Percentiles rank a stretch among this genome's conserved stretches.
These are phyloP conservation scores for Halophytophthora polymorphica DNA, from an alignment of 352 stramenopile species.

Conservation along the genomic window DNA sequence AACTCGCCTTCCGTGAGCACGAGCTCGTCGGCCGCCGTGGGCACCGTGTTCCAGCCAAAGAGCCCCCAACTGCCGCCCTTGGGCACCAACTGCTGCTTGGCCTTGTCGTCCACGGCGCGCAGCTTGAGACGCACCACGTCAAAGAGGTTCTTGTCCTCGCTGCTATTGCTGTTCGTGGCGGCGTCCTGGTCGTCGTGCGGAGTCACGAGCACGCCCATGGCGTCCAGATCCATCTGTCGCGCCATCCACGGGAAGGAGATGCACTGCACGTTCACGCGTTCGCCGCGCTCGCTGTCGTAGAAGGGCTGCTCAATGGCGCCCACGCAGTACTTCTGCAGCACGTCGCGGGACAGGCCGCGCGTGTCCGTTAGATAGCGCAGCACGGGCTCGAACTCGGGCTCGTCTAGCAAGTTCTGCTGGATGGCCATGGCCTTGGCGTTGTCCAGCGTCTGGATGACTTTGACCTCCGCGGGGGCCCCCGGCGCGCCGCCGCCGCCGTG, in stretches of 20 bases:
- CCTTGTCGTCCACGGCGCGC: slow-evolving; percentile 82
- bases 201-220: slow-evolving; percentile 69
- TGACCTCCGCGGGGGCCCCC: slow-evolving; percentile 26
- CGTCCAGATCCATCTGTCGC: slow-evolving; percentile 68
- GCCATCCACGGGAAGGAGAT: slow-evolving; percentile 97
- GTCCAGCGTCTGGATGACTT: slow-evolving; percentile 76
- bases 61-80: slow-evolving; percentile 96
- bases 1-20: slow-evolving; percentile 98
- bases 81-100: slow-evolving; percentile 82
- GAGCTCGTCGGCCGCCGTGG: slow-evolving; percentile 80
- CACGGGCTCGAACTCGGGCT: slow-evolving; percentile 56
- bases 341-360: slow-evolving; percentile 62
- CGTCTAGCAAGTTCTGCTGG: slow-evolving; percentile 75
- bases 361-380: slow-evolving; percentile 70
- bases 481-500: slow-evolving; percentile 22
- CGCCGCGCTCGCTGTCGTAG: slow-evolving; percentile 43
- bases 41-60: slow-evolving; percentile 99
- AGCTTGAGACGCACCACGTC: slow-evolving; percentile 84
- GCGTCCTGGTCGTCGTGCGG: slow-evolving; percentile 38
- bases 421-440: slow-evolving; percentile 84
- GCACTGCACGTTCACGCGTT: slow-evolving; percentile 68
- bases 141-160: slow-evolving; percentile 73
- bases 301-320: slow-evolving; percentile 88
- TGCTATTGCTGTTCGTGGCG: slow-evolving; percentile 4
- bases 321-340: slow-evolving; percentile 88